Conservation (phyloP, 805 yeast genomes). For the Saccharomycopsis fermentans region DNA sequence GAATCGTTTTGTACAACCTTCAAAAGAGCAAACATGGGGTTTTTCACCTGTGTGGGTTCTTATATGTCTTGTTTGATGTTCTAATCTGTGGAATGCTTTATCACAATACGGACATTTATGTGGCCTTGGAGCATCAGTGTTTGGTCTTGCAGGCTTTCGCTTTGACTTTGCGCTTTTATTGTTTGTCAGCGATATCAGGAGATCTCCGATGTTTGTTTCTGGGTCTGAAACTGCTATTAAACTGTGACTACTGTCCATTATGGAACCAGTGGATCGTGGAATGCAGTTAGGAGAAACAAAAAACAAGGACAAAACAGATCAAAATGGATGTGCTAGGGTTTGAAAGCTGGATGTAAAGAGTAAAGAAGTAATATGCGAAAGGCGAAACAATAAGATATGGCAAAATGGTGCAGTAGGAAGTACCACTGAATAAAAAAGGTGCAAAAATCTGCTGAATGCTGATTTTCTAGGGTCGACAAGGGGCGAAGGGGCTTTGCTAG, state of each 20-base stretch:
- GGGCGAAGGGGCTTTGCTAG: too few species aligned
- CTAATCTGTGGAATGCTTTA: constrained; percentile 65
- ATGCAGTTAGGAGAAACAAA: too few species aligned
- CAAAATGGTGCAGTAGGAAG: too few species aligned
- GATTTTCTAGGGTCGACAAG: too few species aligned
- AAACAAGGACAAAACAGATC: neutral
- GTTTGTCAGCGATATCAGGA: constrained; percentile 7
- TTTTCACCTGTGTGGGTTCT: constrained; percentile 77
- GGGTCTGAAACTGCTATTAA: neutral
- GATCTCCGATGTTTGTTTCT: neutral
- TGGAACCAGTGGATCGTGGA: neutral
- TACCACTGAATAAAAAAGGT: too few species aligned
- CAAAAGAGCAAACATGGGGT: constrained; percentile 64
- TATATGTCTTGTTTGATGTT: constrained; percentile 71
- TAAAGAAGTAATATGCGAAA: too few species aligned
- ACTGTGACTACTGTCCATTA: neutral
- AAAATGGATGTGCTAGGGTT: neutral
- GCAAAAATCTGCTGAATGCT: too few species aligned
- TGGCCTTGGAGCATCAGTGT: constrained; percentile 36
- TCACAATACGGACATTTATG: constrained; percentile 66
- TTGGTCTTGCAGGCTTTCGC: constrained; percentile 14
- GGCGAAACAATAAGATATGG: too few species aligned
- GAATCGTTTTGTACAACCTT: constrained; percentile 61
- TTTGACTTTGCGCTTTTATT: constrained; percentile 12
- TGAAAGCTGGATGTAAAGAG: neutral